phyloP scores from a whole-genome alignment of 371 early-diverging fungal genomes.

The Zychaea mexicana region DNA sequence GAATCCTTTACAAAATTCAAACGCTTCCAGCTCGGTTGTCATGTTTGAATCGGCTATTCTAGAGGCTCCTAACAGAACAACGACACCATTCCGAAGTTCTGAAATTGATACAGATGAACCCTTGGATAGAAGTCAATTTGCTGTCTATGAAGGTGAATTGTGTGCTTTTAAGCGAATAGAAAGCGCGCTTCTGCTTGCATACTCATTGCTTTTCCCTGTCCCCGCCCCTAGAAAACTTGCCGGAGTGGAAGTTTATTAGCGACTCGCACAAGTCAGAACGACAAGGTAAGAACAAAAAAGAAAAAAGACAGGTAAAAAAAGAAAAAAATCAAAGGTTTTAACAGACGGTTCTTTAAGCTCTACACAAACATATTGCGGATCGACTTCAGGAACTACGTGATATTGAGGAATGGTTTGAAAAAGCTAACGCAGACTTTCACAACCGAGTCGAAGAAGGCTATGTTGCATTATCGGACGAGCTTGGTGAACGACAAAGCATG shows the following conservation, averaged over 20 bases:
- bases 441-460: slow-evolving; percentile 24
- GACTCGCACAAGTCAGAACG: slow-evolving; percentile 24
- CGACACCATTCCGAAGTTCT: slow-evolving; percentile 15
- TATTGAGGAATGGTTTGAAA: slow-evolving; percentile 30
- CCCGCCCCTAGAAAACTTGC: slow-evolving; percentile 20
- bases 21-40: slow-evolving; percentile 15
- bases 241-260: slow-evolving; percentile 26
- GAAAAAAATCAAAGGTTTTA: not conserved
- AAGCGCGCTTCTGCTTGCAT: too few relatives aligned
- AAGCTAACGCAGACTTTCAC: slow-evolving; percentile 26
- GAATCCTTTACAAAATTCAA: slow-evolving; percentile 16
- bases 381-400: slow-evolving; percentile 28
- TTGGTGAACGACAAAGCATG: slow-evolving; percentile 17
- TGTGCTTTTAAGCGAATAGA: too few relatives aligned
- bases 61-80: slow-evolving; percentile 12
- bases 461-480: slow-evolving; percentile 19
- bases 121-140: slow-evolving; percentile 8
- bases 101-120: slow-evolving; percentile 17
- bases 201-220: too few relatives aligned
- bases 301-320: not conserved
- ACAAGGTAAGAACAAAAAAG: slow-evolving; percentile 21
- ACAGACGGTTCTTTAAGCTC: not conserved
- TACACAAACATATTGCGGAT: slow-evolving; percentile 23
- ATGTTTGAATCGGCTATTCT: slow-evolving; percentile 21
- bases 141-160: slow-evolving; percentile 28